Evolutionary conservation across 257 asterid genomes (phyloP), one percentile per base, ranked within the genome.

Genomic region (Echites panduratus): DNA sequence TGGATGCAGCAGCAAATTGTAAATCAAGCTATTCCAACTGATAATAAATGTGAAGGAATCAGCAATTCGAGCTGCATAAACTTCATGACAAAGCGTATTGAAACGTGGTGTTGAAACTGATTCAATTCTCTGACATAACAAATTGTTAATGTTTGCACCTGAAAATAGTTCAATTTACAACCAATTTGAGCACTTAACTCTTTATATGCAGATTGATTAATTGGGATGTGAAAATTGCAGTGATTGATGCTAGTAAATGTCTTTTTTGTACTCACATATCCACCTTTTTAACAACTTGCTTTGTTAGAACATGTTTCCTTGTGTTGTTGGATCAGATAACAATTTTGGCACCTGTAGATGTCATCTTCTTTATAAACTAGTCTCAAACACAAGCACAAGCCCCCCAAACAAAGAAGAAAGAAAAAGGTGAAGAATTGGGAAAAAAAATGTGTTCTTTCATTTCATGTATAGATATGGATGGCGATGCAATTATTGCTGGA

Each of bases 21-120:
- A 12, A 78, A 59, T 44, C 77, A 71, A 62, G 81, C 82, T 44
- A 45, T 81, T 63, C 85, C 84, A 72, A 62, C 72, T 48, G 88
- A 93, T 2, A 62, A 66, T 75, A 80, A 68, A 85, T 77, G 84
- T 78, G 88, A 85, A 80, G 95, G 86, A 41, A 76, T 84, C 44
- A 89, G 91, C 91, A 94, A 90, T 69, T 77, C 89, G 92, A 82
- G 95, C 81, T 88, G 92, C 72, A 86, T 89, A 74, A 86, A 87
- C 77, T 88, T 95, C 47, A 74, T 83, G 77, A 83, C 89, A 1
- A 90, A 89, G 84, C 72, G 97, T 73, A 84, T 81, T 57, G 99
- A 94, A 81, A 92, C 93, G 3, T 89, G 96, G 97, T 83, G 95
- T 66, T 91, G 83, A 92, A 79, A 20, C 72, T 40, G 75, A 63